Percentiles rank a stretch among this genome's conserved stretches.
Evolutionary conservation across 2,329 filamentous ascomycete species (phyloP).

Genomic region (Fusarium sp.): DNA sequence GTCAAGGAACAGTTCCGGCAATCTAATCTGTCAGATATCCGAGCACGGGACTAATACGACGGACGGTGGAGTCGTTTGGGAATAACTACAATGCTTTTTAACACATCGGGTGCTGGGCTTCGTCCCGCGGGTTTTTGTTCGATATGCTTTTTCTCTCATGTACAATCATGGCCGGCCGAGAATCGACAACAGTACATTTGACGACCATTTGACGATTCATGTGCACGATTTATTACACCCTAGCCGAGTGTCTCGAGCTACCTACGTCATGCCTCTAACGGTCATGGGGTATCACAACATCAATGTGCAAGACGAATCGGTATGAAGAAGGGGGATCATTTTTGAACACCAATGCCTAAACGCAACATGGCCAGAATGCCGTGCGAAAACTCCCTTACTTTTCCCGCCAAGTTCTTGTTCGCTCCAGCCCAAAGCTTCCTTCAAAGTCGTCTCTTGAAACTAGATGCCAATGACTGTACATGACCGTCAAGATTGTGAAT

Average conservation of each 20-base stretch:
- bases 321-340: constrained; percentile 7
- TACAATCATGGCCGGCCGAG: neutral
- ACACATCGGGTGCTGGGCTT: neutral
- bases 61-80: neutral
- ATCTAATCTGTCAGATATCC: neutral
- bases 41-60: neutral
- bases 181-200: constrained; percentile 1
- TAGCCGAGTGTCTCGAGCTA: neutral
- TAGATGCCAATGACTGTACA: neutral
- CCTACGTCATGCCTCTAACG: constrained; percentile 4
- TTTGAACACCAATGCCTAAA: constrained; percentile 23
- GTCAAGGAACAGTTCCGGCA: neutral
- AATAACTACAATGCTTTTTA: neutral
- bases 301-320: neutral
- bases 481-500: neutral
- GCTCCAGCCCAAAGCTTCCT: neutral
- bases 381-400: neutral
- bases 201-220: constrained; percentile 10
- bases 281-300: neutral
- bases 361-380: neutral
- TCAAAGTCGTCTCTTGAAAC: neutral
- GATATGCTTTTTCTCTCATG: neutral
- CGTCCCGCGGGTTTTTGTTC: neutral
- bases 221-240: neutral
- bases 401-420: neutral